Conservation (phyloP, 129 eudicot species). For the Centaurea solstitialis region DNA sequence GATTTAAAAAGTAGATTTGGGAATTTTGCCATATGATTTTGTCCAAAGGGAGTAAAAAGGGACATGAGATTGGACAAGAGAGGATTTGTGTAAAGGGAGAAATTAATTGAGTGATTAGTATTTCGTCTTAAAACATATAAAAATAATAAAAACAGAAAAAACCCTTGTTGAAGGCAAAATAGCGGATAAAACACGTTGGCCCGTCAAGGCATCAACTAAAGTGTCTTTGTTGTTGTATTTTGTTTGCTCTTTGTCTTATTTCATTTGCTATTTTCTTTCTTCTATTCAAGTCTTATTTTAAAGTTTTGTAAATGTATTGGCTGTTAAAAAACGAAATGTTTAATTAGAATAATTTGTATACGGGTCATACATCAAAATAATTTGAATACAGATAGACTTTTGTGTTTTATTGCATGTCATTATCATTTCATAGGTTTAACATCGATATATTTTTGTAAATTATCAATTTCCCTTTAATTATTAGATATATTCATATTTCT, state of each 20-base stretch:
- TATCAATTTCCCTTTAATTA: background rate
- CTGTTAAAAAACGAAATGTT: too few species aligned
- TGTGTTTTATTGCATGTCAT: background rate
- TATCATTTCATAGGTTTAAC: background rate
- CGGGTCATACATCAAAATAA: too few species aligned
- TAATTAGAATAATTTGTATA: too few species aligned
- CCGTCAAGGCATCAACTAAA: background rate
- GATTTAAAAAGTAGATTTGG: constrained; percentile 28
- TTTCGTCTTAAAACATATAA: background rate
- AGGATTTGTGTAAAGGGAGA: background rate
- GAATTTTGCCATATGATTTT: constrained; percentile 23
- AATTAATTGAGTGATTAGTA: background rate
- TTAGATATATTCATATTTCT: background rate
- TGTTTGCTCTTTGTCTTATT: background rate
- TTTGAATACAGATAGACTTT: too few species aligned
- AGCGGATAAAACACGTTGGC: background rate
- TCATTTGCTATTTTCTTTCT: background rate
- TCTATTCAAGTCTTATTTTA: too few species aligned
- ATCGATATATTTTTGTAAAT: background rate
- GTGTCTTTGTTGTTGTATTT: background rate
- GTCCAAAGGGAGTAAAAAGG: constrained; percentile 20
- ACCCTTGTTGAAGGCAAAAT: background rate
- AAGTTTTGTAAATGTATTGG: too few species aligned
- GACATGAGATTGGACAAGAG: constrained; percentile 18
- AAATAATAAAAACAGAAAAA: too few species aligned